These are phyloP conservation scores for Pichia terricola DNA, from an alignment of 1,139 yeast species.

Conservation along the genomic window DNA sequence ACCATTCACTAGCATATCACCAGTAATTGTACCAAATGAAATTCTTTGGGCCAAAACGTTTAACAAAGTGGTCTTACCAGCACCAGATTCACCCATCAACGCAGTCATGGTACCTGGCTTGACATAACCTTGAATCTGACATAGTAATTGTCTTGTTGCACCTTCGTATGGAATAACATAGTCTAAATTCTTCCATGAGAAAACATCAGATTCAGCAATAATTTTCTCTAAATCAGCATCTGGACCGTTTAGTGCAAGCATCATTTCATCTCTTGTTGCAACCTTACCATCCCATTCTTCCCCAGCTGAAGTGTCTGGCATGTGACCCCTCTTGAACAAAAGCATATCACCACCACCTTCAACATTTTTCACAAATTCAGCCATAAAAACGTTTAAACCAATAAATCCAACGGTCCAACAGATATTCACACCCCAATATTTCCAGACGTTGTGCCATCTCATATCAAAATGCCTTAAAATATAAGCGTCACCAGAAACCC, in stretches of 20 bases:
- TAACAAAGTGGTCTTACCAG: constrained; percentile 59
- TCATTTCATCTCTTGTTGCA: constrained; percentile 35
- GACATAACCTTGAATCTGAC: constrained; percentile 44
- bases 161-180: constrained; percentile 44
- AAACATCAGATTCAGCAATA: constrained; percentile 32
- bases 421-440: constrained; percentile 52
- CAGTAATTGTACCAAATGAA: constrained; percentile 42
- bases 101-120: constrained; percentile 52
- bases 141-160: constrained; percentile 27
- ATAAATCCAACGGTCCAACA: constrained; percentile 46
- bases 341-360: constrained; percentile 51
- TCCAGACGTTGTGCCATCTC: constrained; percentile 44
- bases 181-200: constrained; percentile 46
- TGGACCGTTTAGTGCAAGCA: constrained; percentile 33
- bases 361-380: constrained; percentile 43
- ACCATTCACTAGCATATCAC: constrained; percentile 48
- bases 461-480: constrained; percentile 14
- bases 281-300: constrained; percentile 34
- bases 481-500: constrained; percentile 35
- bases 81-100: constrained; percentile 66
- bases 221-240: constrained; percentile 30
- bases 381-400: constrained; percentile 34
- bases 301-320: constrained; percentile 31
- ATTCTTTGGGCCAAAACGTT: constrained; percentile 49
- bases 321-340: constrained; percentile 44